Conservation (phyloP, 495 filamentous ascomycete species). For the Rhypophila decipiens region DNA sequence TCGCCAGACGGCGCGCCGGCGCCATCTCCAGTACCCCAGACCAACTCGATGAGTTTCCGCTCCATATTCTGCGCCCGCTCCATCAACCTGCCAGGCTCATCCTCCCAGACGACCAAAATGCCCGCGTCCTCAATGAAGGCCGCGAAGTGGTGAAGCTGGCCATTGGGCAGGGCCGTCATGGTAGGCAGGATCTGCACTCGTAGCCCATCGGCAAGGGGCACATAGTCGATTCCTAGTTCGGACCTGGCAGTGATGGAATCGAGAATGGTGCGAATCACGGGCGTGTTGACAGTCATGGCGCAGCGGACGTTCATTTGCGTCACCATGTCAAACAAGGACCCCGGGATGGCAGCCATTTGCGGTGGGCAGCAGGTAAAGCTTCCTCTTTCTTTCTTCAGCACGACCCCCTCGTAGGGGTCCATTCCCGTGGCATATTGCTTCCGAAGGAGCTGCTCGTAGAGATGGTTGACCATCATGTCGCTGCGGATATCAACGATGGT, state of each 20-base stretch:
- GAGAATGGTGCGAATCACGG: conserved; percentile 21
- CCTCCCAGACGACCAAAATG: conserved; percentile 61
- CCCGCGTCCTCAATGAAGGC: conserved; percentile 55
- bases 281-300: conserved; percentile 27
- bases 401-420: conserved; percentile 51
- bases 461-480: conserved; percentile 55
- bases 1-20: conserved; percentile 32
- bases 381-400: conserved; percentile 50
- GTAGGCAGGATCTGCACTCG: conserved; percentile 54
- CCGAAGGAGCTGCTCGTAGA: conserved; percentile 55
- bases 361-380: conserved; percentile 50
- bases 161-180: conserved; percentile 46
- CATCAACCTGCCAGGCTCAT: conserved; percentile 51
- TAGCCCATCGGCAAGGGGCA: conserved; percentile 51
- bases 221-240: conserved; percentile 29
- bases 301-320: conserved; percentile 49
- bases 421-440: conserved; percentile 49
- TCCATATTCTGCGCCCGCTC: conserved; percentile 44
- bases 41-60: conserved; percentile 46
- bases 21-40: conserved; percentile 43
- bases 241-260: conserved; percentile 19
- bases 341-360: conserved; percentile 40
- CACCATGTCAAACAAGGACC: conserved; percentile 46
- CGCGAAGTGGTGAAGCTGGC: conserved; percentile 62
- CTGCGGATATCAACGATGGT: conserved; percentile 46